phyloP scores from a whole-genome alignment of 106 monocot species.

The Ottelia alismoides region DNA sequence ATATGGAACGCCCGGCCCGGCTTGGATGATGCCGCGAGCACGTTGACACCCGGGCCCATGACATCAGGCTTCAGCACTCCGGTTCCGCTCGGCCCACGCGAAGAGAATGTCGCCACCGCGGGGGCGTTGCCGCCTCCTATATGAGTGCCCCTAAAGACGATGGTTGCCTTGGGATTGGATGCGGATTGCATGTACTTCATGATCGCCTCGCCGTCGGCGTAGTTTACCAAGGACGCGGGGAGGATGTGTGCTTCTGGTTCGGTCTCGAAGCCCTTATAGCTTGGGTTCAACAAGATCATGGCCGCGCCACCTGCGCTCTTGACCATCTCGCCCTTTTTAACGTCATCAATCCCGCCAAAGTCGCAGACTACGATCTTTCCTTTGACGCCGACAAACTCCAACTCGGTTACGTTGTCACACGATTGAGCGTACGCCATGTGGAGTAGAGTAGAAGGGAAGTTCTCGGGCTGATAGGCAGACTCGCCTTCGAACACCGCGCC shows the following conservation, averaged over 20 bases:
- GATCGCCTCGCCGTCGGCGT: constrained; percentile 6
- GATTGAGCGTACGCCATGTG: not conserved
- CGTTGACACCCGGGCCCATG: constrained; percentile 28
- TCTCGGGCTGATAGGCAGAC: constrained; percentile 5
- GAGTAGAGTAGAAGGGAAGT: not conserved
- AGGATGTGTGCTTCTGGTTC: constrained; percentile 5
- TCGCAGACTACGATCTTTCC: constrained; percentile 4
- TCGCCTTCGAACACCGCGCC: constrained; percentile 10
- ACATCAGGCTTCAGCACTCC: constrained; percentile 39
- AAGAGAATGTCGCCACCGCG: constrained; percentile 7
- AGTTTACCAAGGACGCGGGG: constrained; percentile 10
- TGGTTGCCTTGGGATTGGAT: not conserved
- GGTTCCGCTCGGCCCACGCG: constrained; percentile 5
- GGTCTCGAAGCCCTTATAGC: constrained; percentile 11
- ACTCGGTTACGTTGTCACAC: not conserved
- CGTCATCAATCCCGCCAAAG: not conserved
- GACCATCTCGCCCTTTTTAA: constrained; percentile 10
- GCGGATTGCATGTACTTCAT: not conserved
- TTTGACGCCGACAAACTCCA: not conserved
- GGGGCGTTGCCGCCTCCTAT: not conserved
- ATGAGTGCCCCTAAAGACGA: constrained; percentile 2
- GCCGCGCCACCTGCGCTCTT: constrained; percentile 12
- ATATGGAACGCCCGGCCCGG: constrained; percentile 18
- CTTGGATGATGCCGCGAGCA: constrained; percentile 39
- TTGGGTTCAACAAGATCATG: constrained; percentile 18